Base-by-base conservation (phyloP, 306 rosid species). In the Citrullus colocynthis region DNA sequence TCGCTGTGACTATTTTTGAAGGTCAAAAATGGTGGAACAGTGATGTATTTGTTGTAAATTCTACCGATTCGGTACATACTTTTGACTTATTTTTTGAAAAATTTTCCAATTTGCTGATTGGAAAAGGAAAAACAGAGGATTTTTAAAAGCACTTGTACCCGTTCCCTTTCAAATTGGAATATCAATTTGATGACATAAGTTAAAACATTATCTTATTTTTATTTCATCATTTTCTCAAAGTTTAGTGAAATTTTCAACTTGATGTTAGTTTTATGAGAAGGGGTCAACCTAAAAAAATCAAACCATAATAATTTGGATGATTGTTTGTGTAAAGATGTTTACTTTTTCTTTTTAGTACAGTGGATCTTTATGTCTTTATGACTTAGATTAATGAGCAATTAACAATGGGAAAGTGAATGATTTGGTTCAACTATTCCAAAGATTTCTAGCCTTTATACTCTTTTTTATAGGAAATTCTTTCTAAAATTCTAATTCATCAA, bases 21-120 rank as follows among this genome's bases (percentile, higher is more conserved):
- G 76, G 76, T 71, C 57, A 71, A 48, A 48, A 71, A 71, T 28
- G 76, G 59, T 21, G 76, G 57, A 48, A 48, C 41, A 48, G 77
- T 72, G 44, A 32, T 48, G 42, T 14, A 49, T 71, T 71, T 45
- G 56, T 49, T 30, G 56, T 49, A 30, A 49, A 28, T 49, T 72
- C 20, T 28, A 45, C 55, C 34, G 49, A 39, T 69, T 69, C 55
- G 52, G 75, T 69, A 21, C 76, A n/a, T 48, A 21, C 58, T 48
- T 64, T 48, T 71, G 58, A 48, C 58, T 48, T 48, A 3, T 71
- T 48, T 52, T 70, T 70, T 24, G 10, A 69, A 42, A n/a, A 5
- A 4, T 69, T 20, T 16, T 16, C 9, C 20, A 5, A 52, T 52
- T 52, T 16, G 57, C 20, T 5, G 57, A 52, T 52, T 52, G 2